These are phyloP conservation scores for Prunus mongolica DNA, from an alignment of 306 rosid genomes.

Conservation along the genomic window DNA sequence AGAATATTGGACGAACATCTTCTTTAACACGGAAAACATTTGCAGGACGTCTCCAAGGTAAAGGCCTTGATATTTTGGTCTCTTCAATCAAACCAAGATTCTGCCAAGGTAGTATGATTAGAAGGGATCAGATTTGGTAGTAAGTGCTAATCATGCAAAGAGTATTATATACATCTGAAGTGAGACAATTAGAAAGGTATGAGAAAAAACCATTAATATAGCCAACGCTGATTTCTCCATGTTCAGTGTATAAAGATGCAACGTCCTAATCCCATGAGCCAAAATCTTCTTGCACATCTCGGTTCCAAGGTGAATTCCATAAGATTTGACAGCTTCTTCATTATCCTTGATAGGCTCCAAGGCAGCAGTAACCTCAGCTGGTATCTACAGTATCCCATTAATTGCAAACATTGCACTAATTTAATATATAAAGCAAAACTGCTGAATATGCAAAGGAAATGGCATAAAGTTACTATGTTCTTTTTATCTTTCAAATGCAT, in stretches of 20 bases:
- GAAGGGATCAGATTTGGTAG: slow-evolving; percentile 9
- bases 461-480: not conserved
- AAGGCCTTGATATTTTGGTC: slow-evolving; percentile 64
- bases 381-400: slow-evolving; percentile 52
- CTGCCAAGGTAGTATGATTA: slow-evolving; percentile 43
- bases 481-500: not conserved
- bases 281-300: slow-evolving; percentile 95
- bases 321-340: slow-evolving; percentile 92
- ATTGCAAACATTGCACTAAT: slow-evolving; percentile 20
- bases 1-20: slow-evolving; percentile 91
- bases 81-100: slow-evolving; percentile 94
- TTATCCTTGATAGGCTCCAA: slow-evolving; percentile 94
- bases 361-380: slow-evolving; percentile 72
- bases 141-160: slow-evolving; percentile 14
- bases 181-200: slow-evolving; percentile 7
- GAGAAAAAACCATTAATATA: slow-evolving; percentile 56
- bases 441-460: not conserved
- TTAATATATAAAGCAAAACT: not conserved
- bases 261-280: slow-evolving; percentile 82
- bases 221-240: slow-evolving; percentile 93
- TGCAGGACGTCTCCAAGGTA: slow-evolving; percentile 90
- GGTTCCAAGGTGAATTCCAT: slow-evolving; percentile 91
- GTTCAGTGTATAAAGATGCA: slow-evolving; percentile 89
- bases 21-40: slow-evolving; percentile 79
- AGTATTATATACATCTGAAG: slow-evolving; percentile 23